Percentiles rank a stretch among this genome's conserved stretches.
These are phyloP conservation scores for Hanseniaspora valbyensis DNA, from an alignment of 805 yeast species.

Conservation along the genomic window DNA sequence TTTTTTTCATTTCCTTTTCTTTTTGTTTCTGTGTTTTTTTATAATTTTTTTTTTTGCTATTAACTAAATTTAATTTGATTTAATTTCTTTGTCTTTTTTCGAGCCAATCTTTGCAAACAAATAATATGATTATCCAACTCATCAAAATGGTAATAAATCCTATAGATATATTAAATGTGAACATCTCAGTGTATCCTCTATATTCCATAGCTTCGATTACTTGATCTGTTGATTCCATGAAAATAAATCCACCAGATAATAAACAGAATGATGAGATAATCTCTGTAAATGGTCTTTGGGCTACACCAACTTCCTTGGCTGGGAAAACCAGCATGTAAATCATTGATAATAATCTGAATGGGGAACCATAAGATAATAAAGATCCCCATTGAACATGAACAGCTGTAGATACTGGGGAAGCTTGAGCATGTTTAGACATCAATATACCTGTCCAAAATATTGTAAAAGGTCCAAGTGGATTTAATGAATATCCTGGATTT, in stretches of 20 bases:
- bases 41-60: background rate
- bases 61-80: background rate
- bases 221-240: constrained; percentile 86
- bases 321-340: constrained; percentile 33
- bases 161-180: constrained; percentile 74
- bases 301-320: constrained; percentile 21
- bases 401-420: constrained; percentile 60
- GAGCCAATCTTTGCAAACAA: constrained; percentile 49
- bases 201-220: constrained; percentile 70
- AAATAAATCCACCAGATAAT: constrained; percentile 78
- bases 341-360: constrained; percentile 59
- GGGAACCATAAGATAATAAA: constrained; percentile 69
- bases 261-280: constrained; percentile 66
- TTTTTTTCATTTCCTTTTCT: background rate
- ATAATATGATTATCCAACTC: constrained; percentile 75
- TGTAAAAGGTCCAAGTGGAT: constrained; percentile 88
- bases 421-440: constrained; percentile 92
- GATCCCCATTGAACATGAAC: constrained; percentile 92
- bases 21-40: background rate
- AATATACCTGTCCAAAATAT: constrained; percentile 93
- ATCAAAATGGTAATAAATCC: constrained; percentile 68
- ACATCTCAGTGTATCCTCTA: constrained; percentile 78
- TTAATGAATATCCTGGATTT: constrained; percentile 73
- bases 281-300: constrained; percentile 72
- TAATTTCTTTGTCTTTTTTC: too few species aligned